Evolutionary conservation across 1,284 basidiomycete species (phyloP), one percentile per base, ranked within the genome.

Genomic region (Malassezia brasiliensis): DNA sequence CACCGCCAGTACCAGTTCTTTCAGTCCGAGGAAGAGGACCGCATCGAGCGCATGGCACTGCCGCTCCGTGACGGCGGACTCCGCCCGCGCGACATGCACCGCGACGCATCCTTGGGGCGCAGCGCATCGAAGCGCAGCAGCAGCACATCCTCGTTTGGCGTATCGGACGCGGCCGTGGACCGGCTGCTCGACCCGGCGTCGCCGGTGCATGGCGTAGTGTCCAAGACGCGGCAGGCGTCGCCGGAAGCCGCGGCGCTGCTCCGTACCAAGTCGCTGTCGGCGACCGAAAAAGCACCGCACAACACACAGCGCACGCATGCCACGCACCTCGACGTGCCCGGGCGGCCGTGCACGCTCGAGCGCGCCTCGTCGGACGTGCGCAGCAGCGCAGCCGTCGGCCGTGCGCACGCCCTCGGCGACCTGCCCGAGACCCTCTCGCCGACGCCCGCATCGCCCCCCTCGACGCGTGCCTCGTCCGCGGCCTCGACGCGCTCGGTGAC

Each of bases 1-100:
- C 63, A 71, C 31, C 62, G 71, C 35, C 72, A 74, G 41, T 53
- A 58, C 5, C 49, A 56, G 30, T 74, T 74, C 32, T 74, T 72
- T 40, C 56, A 65, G 14, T 63, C 56, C n/a, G 71, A 74, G 40
- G 71, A 74, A 45, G 58, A 66, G 37, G 69, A 69, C 36, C 65
- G 71, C 22, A 57, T 66, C 12, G 47, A 67, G 62, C 59, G 54
- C 45, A 60, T 69, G 31, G 31, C 34, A 15, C 12, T 48, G n/a
- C 47, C 30, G 17, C 46, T 12, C 14, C 8, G 5, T 14, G 37
- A 36, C 30, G 20, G n/a, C 8, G 35, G 9, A 5, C 47, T 40
- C 1, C 36, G 47, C 35, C 11, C 17, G 34, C 34, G 20, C 14
- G 11, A n/a, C 1, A 17, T 17, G 14, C 11, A 15, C 14, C 17